Evolutionary conservation across 768 basidiomycete species (phyloP).

Genomic region (Psilocybe subaeruginosa): DNA sequence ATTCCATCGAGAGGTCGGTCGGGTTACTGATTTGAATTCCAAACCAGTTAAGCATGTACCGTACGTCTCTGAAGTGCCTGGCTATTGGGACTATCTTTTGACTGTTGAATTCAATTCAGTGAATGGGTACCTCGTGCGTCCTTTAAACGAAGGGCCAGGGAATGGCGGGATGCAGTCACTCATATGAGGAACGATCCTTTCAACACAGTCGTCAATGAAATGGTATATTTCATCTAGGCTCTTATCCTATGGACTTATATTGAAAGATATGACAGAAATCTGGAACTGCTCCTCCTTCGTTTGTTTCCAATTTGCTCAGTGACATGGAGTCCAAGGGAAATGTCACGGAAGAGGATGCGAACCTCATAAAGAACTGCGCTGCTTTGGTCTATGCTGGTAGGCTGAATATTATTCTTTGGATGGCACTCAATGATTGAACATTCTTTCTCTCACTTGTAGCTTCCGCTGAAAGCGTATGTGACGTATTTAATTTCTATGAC

Average conservation of each 20-base stretch:
- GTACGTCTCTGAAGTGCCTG: conserved; percentile 20
- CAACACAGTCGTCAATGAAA: conserved; percentile 34
- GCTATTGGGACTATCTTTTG: neutral
- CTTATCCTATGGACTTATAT: neutral
- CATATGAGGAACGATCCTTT: conserved; percentile 53
- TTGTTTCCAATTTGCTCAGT: conserved; percentile 25
- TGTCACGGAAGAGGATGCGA: conserved; percentile 18
- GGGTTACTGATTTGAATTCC: conserved; percentile 12
- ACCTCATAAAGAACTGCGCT: conserved; percentile 22
- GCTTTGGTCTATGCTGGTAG: conserved; percentile 27
- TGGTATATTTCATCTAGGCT: conserved; percentile 30
- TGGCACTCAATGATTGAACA: no score
- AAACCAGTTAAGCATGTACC: conserved; percentile 51
- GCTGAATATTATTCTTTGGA: neutral
- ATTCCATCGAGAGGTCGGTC: neutral
- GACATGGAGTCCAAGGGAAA: conserved; percentile 16
- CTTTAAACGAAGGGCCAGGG: conserved; percentile 51
- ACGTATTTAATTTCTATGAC: neutral
- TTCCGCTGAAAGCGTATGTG: conserved; percentile 19
- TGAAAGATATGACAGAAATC: conserved; percentile 25
- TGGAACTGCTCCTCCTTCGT: conserved; percentile 35
- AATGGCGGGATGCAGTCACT: conserved; percentile 48
- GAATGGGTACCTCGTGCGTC: conserved; percentile 54
- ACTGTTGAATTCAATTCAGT: conserved; percentile 18
- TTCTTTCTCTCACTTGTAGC: neutral